Evolutionary conservation across 116 monocot species (phyloP).

Genomic region (Zostera marina): DNA sequence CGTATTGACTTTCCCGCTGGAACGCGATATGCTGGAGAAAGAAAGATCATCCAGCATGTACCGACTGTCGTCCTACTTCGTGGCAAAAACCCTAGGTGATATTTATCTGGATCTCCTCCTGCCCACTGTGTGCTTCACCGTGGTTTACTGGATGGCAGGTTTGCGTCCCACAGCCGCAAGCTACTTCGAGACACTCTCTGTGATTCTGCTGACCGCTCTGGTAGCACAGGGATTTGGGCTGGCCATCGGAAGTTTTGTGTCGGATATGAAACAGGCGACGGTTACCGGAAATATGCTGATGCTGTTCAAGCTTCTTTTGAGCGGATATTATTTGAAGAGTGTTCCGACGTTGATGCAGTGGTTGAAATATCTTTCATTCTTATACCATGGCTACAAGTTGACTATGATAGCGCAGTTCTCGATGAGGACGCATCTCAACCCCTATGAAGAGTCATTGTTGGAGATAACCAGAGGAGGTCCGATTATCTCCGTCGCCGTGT

Average conservation of each 20-base stretch:
- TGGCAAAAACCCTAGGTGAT: conserved; percentile 13
- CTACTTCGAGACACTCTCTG: conserved; percentile 13
- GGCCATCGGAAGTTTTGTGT: conserved; percentile 18
- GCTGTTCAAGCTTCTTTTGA: conserved; percentile 17
- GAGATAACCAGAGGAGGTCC: too few relatives aligned
- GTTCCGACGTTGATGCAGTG: conserved; percentile 24
- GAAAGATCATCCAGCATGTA: conserved; percentile 40
- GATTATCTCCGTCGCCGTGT: background rate
- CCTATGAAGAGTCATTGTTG: too few relatives aligned
- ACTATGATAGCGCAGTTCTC: conserved; percentile 14
- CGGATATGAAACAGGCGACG: conserved; percentile 21
- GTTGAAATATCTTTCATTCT: conserved; percentile 22
- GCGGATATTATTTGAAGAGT: conserved; percentile 21
- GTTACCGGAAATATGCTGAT: conserved; percentile 17
- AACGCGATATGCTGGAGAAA: conserved; percentile 26
- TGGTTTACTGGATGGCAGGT: conserved; percentile 33
- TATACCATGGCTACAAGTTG: conserved; percentile 20
- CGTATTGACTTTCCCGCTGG: conserved; percentile 37
- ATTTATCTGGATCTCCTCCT: conserved; percentile 33
- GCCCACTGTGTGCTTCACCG: conserved; percentile 14
- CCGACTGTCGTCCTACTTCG: conserved; percentile 32
- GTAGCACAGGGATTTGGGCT: conserved; percentile 26
- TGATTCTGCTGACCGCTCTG: conserved; percentile 12
- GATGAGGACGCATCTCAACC: background rate
- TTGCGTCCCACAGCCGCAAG: conserved; percentile 8